These are phyloP conservation scores for Euclidium syriacum DNA, from an alignment of 345 rosid genomes.

Conservation along the genomic window DNA sequence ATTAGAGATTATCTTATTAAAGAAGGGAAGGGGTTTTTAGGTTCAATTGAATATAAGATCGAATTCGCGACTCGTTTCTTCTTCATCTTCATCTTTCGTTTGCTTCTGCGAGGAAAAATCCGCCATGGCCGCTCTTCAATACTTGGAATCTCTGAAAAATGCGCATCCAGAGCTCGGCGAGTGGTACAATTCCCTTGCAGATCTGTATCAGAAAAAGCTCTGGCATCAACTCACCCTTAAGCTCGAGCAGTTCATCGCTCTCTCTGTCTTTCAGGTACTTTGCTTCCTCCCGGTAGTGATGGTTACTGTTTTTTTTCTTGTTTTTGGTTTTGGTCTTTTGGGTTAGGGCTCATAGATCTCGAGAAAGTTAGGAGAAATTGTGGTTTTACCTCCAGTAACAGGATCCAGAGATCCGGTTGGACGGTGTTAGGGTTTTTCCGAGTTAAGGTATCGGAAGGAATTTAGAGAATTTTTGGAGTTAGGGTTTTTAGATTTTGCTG, in stretches of 20 bases:
- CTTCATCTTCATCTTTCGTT: constrained; percentile 8
- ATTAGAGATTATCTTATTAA: background rate
- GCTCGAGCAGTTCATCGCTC: constrained; percentile 95
- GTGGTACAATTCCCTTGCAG: constrained; percentile 85
- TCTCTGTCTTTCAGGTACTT: constrained; percentile 69
- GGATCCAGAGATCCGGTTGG: background rate
- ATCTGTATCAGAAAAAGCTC: constrained; percentile 99
- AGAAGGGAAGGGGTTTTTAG: constrained; percentile 10
- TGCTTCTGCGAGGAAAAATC: constrained; percentile 1
- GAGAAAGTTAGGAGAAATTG: background rate
- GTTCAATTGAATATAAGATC: constrained; percentile 5
- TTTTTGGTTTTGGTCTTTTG: background rate
- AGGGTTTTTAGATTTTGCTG: constrained; percentile 2
- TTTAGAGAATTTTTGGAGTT: background rate
- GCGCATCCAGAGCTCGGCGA: constrained; percentile 82
- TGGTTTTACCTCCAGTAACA: background rate
- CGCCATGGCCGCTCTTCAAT: constrained; percentile 87
- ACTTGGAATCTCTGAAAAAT: constrained; percentile 64
- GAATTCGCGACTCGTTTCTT: background rate
- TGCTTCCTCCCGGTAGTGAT: background rate
- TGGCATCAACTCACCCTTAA: constrained; percentile 99
- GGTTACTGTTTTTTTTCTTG: background rate
- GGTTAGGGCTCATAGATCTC: constrained; percentile 28
- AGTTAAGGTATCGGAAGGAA: background rate
- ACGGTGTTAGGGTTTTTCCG: background rate